Evolutionary conservation across 495 filamentous ascomycete genomes (phyloP).

Genomic region (Aspergillus panamensis): DNA sequence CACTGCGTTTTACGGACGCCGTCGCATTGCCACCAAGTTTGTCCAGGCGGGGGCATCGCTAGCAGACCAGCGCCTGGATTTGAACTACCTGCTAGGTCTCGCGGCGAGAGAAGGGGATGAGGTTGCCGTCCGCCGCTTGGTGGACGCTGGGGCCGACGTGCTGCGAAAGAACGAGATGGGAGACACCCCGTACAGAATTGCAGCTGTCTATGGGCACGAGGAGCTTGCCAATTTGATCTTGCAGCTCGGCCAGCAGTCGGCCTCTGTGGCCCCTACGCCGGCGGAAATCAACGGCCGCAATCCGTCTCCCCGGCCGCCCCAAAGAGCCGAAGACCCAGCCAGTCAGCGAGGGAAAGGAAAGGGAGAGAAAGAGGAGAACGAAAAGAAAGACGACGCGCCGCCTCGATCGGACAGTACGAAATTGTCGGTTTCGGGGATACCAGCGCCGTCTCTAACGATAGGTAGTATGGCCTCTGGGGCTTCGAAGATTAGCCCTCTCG

Average conservation of each 20-base stretch:
- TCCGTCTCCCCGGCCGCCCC: background rate
- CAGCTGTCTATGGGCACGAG: background rate
- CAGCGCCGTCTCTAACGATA: background rate
- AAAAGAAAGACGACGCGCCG: no score
- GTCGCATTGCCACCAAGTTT: background rate
- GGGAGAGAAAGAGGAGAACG: no score
- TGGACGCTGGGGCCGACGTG: slow-evolving; percentile 2
- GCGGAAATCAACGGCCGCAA: background rate
- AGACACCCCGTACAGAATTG: slow-evolving; percentile 2
- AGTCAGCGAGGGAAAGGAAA: background rate
- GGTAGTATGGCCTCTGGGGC: no score
- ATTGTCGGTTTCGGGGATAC: background rate
- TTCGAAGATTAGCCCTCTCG: background rate
- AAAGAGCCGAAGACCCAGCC: background rate
- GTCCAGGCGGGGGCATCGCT: background rate
- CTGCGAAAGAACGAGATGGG: background rate
- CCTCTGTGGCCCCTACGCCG: background rate
- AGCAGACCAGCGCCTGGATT: background rate
- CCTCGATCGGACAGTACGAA: no score
- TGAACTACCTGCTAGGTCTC: background rate
- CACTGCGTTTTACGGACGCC: background rate
- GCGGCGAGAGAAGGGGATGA: slow-evolving; percentile 3
- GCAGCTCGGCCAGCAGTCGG: background rate
- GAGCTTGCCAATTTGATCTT: slow-evolving; percentile 8
- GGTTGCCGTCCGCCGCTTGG: background rate